Percentiles rank a stretch among this genome's conserved stretches.
phyloP scores from a whole-genome alignment of 495 filamentous ascomycete species.

The Sordaria brevicollis region DNA sequence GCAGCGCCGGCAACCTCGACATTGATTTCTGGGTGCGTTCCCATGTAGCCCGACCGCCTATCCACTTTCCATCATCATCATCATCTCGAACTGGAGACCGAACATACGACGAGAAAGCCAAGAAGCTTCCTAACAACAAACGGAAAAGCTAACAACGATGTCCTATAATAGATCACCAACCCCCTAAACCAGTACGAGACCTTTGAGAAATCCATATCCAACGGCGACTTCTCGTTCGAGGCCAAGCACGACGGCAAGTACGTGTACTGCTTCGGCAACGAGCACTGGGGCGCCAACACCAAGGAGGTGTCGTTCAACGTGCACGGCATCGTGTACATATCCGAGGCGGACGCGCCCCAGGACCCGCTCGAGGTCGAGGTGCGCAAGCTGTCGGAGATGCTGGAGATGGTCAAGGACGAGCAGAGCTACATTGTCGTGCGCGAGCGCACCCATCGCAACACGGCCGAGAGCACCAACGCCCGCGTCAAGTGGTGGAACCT shows the following conservation, averaged over 20 bases:
- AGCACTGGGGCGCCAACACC: slow-evolving; percentile 80
- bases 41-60: background rate
- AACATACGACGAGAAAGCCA: background rate
- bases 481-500: slow-evolving; percentile 99
- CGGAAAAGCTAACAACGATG: background rate
- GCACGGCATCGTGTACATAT: slow-evolving; percentile 95
- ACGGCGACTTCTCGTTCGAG: slow-evolving; percentile 87
- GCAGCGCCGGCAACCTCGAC: slow-evolving; percentile 86
- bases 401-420: slow-evolving; percentile 91
- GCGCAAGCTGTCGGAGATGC: slow-evolving; percentile 70
- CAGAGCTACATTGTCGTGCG: slow-evolving; percentile 94
- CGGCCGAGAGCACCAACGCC: slow-evolving; percentile 94
- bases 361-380: slow-evolving; percentile 93
- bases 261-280: slow-evolving; percentile 97
- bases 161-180: slow-evolving; percentile 61
- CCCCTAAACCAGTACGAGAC: slow-evolving; percentile 62
- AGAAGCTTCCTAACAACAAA: slow-evolving; percentile 5
- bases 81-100: background rate
- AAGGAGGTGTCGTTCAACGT: slow-evolving; percentile 99
- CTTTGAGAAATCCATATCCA: slow-evolving; percentile 67
- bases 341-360: slow-evolving; percentile 69
- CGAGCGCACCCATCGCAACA: slow-evolving; percentile 93
- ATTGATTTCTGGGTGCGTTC: slow-evolving; percentile 91
- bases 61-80: background rate
- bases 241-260: slow-evolving; percentile 80